Base-by-base conservation (phyloP, 2,329 filamentous ascomycete species). In the Aspergillus chevalieri region DNA sequence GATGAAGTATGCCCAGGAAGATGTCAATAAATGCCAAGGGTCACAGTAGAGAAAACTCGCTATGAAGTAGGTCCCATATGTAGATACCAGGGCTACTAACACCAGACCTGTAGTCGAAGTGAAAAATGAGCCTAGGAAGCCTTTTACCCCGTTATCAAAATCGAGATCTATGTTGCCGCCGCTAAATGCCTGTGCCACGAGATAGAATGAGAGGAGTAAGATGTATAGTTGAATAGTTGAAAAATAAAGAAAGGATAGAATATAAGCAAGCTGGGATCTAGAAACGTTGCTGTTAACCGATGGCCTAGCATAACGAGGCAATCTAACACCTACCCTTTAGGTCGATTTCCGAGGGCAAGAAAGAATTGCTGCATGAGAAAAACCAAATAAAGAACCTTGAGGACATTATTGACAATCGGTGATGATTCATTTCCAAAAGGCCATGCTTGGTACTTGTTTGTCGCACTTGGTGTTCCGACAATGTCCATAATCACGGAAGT, bases 1-100 rank as follows among this genome's bases (percentile, higher is more conserved):
- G 50, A 95, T 75, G 62, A 97, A 78, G 70, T 98, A 98, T 66
- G 88, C 84, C 14, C 87, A 87, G 82, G 95, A 98, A 3, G 92
- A 97, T 67, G 93, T 93, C 78, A 98, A 95, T 93, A 98, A 97
- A 81, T 98, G 93, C 93, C 93, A 98, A 22, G 93, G 93, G 71
- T 98, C 93, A 63, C 96, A 78, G 76, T 98, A 98, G 73, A 98
- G 76, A 81, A 98, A 96, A 2, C 91, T 97, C 7, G 92, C 91
- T 51, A 97, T 77, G 67, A 91, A 97, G 83, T 98, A 96, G 51
- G 98, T 82, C 72, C 93, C 93, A 67, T 95, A 97, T 49, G 94
- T 98, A 54, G 93, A 87, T 54, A 92, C 83, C 58, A 98, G 77
- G 12, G 93, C 92, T 57, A 98, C 85, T 96, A 67, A 97, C 91